Conservation (phyloP, 208 protist genomes). For the Sergeia podlipaevii region DNA sequence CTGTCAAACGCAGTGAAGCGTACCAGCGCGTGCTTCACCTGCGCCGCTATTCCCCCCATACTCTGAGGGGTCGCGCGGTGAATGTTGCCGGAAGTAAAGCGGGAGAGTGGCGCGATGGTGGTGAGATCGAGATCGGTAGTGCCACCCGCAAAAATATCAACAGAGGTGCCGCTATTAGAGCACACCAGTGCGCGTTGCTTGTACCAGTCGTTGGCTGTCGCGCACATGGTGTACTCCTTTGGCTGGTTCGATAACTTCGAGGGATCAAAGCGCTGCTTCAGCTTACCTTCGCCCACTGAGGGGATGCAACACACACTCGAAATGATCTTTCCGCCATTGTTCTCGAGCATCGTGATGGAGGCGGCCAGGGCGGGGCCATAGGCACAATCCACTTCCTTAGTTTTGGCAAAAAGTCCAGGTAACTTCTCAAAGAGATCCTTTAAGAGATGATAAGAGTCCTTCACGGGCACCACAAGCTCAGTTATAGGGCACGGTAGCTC, state of each 20-base stretch:
- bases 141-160: conserved; percentile 89
- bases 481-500: conserved; percentile 72
- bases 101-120: conserved; percentile 84
- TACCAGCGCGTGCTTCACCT: conserved; percentile 76
- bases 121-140: conserved; percentile 83
- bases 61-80: conserved; percentile 49
- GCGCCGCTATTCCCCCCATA: conserved; percentile 55
- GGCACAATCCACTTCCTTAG: conserved; percentile 84
- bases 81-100: conserved; percentile 76
- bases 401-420: conserved; percentile 48
- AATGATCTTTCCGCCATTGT: conserved; percentile 93
- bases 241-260: conserved; percentile 69
- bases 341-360: conserved; percentile 80
- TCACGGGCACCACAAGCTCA: conserved; percentile 76
- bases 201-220: conserved; percentile 93
- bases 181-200: conserved; percentile 93
- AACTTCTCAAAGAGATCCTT: conserved; percentile 71
- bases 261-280: conserved; percentile 84
- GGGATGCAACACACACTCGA: conserved; percentile 86
- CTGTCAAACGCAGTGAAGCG: conserved; percentile 93
- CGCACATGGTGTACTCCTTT: conserved; percentile 85
- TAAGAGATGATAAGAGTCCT: conserved; percentile 64
- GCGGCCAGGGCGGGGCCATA: conserved; percentile 92
- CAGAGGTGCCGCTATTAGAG: conserved; percentile 85
- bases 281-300: conserved; percentile 79